Conservation (phyloP, 129 eudicot genomes). For the Flaveria bidentis region DNA sequence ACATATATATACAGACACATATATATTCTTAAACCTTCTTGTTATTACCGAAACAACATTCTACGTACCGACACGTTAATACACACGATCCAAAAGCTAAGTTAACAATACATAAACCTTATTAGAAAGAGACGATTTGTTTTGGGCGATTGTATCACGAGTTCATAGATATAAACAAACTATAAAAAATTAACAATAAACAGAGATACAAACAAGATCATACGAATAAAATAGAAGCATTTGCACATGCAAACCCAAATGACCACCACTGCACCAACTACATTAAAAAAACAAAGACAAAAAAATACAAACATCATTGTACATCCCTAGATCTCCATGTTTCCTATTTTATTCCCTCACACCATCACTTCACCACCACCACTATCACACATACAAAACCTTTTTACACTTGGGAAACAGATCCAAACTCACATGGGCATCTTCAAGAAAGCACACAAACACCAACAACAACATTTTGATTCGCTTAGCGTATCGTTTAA, state of each 20-base stretch:
- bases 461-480: constrained; percentile 1
- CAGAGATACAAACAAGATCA: constrained; percentile 8
- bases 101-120: too few relatives aligned
- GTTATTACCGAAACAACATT: too few relatives aligned
- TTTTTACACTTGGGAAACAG: constrained; percentile 36
- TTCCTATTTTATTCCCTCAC: constrained; percentile 26
- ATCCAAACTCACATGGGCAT: constrained; percentile 41
- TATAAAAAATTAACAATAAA: background rate
- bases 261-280: constrained; percentile 18
- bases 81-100: too few relatives aligned
- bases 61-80: too few relatives aligned
- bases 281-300: background rate
- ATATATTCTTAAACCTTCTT: too few relatives aligned
- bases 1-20: too few relatives aligned
- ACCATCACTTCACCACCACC: constrained; percentile 13
- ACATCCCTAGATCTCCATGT: constrained; percentile 22
- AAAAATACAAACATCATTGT: constrained; percentile 13
- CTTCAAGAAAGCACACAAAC: constrained; percentile 20
- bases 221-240: constrained; percentile 26
- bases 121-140: too few relatives aligned
- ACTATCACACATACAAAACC: constrained; percentile 20
- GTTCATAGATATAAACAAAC: background rate
- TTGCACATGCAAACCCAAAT: constrained; percentile 30
- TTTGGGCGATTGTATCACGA: background rate
- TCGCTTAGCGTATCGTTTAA: background rate